Evolutionary conservation across 1,139 yeast genomes (phyloP), one percentile per base, ranked within the genome.

Genomic region (Lodderomyces jiufengensis): DNA sequence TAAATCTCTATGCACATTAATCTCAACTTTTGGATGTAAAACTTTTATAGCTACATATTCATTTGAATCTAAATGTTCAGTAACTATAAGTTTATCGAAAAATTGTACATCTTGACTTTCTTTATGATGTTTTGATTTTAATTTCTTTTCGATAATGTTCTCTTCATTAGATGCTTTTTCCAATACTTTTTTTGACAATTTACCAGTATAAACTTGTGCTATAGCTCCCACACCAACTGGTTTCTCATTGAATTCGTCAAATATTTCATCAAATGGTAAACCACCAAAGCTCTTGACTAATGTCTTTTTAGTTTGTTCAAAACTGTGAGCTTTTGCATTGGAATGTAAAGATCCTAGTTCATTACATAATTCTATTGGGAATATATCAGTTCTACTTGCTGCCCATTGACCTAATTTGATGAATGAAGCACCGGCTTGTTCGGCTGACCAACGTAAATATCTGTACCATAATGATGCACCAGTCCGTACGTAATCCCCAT

Each of bases 351-450:
- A 64, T 3, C 87, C 77, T 50, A 92, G 63, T 52, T 85, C 92
- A 16, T 76, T 76, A 57, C 98, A 92, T 59, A 92, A 62, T 32
- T 76, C 86, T 36, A 66, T 67, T 2, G 96, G 84, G 60, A 92
- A 90, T 28, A 92, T 84, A 59, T 92, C 99, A 0, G 95, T 85
- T 61, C 99, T 75, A n/a, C 96, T 84, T 3, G 97, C 97, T 0
- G 98, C 98, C 99, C 99, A 92, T 66, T 94, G 98, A 3, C 97
- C 98, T 44, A 92, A 71, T 59, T 92, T 92, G 44, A 92, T 86
- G 58, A 92, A 92, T 5, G 95, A 83, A 2, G 98, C 95, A 1
- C 98, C 98, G 0, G 96, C 96, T 21, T 69, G 46, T 55, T 92
- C 96, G 43, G 94, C 78, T 1, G 84, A 67, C 62, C 76, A 65